Evolutionary conservation across 495 filamentous ascomycete genomes (phyloP), one percentile per base, ranked within the genome.

Genomic region (Rhypophila decipiens): DNA sequence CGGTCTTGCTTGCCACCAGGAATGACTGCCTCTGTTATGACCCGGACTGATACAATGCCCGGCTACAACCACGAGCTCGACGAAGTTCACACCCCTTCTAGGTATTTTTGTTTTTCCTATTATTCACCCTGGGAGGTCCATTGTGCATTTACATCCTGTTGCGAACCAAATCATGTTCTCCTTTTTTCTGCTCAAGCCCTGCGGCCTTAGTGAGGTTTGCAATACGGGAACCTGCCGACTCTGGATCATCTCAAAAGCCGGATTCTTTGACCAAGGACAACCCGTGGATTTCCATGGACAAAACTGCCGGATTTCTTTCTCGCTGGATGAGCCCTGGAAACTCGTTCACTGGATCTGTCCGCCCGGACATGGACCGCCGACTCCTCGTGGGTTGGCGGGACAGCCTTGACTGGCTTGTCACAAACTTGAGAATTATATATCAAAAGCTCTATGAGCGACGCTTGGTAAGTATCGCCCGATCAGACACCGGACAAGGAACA

Each of bases 1-100:
- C 46, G 47, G 50, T 55, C 52, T 56, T 51, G 47, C 21, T 39
- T 53, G 34, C 42, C 46, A 36, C 53, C 51, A 47, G 56, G 55
- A 66, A 67, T 70, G 67, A 66, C 64, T 66, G 57, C 68, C 60
- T 57, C 70, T 65, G 61, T 69, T 67, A 50, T 68, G 53, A 50
- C 66, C 61, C 64, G 63, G 59, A 60, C 51, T 56, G 63, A 70
- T 47, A 71, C 50, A 54, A 74, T 75, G 72, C 61, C 71, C 61
- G 64, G 64, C 56, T 74, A 57, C 63, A 73, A 64, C 47, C 65
- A 69, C 55, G 71, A 74, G 57, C 61, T 72, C 61, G 72, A 75
- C 52, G 71, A 75, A 62, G 70, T 74, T 60, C 70, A 73, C 59
- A 71, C 70, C 57, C 72, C 71, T 60, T 68, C 72, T 59, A 75